Conservation (phyloP, 1,284 basidiomycete species). For the Leccinum subfulvum region DNA sequence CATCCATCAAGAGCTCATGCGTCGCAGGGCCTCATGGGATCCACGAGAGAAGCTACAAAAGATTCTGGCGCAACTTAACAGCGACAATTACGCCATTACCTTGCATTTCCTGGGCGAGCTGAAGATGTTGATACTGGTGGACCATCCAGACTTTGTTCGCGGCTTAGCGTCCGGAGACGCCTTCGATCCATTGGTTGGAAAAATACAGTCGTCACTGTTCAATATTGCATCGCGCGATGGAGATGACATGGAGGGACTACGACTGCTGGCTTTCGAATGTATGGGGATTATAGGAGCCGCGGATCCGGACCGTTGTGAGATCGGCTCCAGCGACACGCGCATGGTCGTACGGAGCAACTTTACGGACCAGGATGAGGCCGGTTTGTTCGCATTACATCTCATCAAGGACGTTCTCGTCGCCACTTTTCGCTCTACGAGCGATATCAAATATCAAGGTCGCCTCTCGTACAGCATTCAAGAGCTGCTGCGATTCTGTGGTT, state of each 20-base stretch:
- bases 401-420: slow-evolving; percentile 86
- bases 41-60: slow-evolving; percentile 60
- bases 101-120: slow-evolving; percentile 79
- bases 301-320: slow-evolving; percentile 91
- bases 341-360: slow-evolving; percentile 86
- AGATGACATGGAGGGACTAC: slow-evolving; percentile 69
- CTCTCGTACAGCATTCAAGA: slow-evolving; percentile 95
- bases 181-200: slow-evolving; percentile 79
- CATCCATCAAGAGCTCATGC: slow-evolving; percentile 48
- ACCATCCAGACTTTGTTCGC: slow-evolving; percentile 55
- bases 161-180: slow-evolving; percentile 77
- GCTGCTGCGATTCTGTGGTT: slow-evolving; percentile 85
- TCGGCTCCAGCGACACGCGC: slow-evolving; percentile 57
- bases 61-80: slow-evolving; percentile 73
- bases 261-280: slow-evolving; percentile 81
- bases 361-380: slow-evolving; percentile 75
- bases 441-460: slow-evolving; percentile 88
- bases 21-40: slow-evolving; percentile 50
- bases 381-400: slow-evolving; percentile 82
- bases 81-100: slow-evolving; percentile 83
- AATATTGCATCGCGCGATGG: slow-evolving; percentile 75
- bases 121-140: slow-evolving; percentile 56
- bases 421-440: slow-evolving; percentile 92
- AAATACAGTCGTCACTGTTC: slow-evolving; percentile 71
- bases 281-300: slow-evolving; percentile 93